These are phyloP conservation scores for Scleroderma citrinum DNA, from an alignment of 768 basidiomycete species.

Conservation along the genomic window DNA sequence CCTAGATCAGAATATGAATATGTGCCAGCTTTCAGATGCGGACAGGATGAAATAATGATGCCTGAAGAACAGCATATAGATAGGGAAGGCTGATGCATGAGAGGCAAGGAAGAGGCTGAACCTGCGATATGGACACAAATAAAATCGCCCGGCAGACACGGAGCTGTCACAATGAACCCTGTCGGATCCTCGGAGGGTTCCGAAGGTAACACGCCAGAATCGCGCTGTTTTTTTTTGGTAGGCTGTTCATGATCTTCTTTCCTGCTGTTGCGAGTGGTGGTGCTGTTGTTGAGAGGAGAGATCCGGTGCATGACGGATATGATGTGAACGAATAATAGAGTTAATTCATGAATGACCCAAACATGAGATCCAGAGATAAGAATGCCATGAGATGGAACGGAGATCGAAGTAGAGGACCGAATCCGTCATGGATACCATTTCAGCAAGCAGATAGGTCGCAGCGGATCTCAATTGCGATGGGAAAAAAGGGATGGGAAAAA, in stretches of 20 bases:
- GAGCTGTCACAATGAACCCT: conserved; percentile 1
- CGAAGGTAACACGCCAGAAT: conserved; percentile 3
- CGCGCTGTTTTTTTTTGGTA: conserved; percentile 1
- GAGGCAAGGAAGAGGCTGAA: neutral
- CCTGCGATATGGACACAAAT: conserved; percentile 11
- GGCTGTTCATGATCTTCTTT: neutral
- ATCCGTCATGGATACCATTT: neutral
- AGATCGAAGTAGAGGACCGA: too few relatives aligned
- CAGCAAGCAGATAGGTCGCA: neutral
- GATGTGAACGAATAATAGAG: neutral
- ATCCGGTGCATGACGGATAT: neutral
- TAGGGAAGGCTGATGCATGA: neutral
- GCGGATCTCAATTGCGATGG: too few relatives aligned
- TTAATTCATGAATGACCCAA: neutral
- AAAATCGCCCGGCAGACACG: conserved; percentile 10
- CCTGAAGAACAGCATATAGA: neutral
- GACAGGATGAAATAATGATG: neutral
- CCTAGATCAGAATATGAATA: neutral
- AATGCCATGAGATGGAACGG: neutral
- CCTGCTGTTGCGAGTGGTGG: neutral
- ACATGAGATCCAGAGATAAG: neutral
- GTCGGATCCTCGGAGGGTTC: conserved; percentile 3
- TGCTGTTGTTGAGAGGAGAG: neutral
- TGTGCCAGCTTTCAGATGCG: neutral
- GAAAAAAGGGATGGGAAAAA: neutral